Base-by-base conservation (phyloP, 2,329 filamentous ascomycete genomes). In the Daldinia eschscholtzii region DNA sequence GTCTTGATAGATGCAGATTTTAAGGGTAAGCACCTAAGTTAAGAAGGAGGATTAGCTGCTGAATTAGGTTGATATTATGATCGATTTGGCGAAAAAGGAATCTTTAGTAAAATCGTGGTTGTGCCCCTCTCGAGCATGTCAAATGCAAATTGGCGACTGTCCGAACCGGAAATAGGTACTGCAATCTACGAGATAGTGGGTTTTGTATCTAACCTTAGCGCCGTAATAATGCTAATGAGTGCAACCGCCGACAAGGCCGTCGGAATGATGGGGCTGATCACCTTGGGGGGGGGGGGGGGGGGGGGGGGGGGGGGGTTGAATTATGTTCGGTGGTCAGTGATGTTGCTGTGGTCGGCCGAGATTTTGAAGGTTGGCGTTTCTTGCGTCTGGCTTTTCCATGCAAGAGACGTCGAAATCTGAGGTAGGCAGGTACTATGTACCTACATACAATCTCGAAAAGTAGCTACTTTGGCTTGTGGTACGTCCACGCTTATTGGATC, bases 131-230 rank as follows among this genome's bases (percentile, higher is more conserved):
- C 63, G 39, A 58, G 61, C 18, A 58, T 35, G 33, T 23, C 33
- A 35, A 35, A 35, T 67, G 61, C 35, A 48, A 67, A 70, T 70
- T 71, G 64, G 69, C 69, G 61, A 67, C 61, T 56, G 64, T 71
- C 66, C 61, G 67, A 63, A 62, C 41, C 64, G 62, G 60, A 64
- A 64, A 59, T 57, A 68, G 65, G 65, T 35, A 52, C 61, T 58
- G 57, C 61, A 67, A 64, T 52, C 52, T 42, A 46, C 46, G 44
- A 48, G 26, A 26, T 55, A 46, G 41, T 48, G 56, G 44, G 39
- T 50, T 61, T 66, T 33, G 46, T 52, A 52, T 52, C 46, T 52
- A 52, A 52, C 46, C 46, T 52, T 52, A 26, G 46, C 46, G 15
- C 28, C 26, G 13, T 52, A 52, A 52, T 30, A 33, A 52, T 52